These are phyloP conservation scores for Moniliella sp. DNA, from an alignment of 1,284 basidiomycete species.

Conservation along the genomic window DNA sequence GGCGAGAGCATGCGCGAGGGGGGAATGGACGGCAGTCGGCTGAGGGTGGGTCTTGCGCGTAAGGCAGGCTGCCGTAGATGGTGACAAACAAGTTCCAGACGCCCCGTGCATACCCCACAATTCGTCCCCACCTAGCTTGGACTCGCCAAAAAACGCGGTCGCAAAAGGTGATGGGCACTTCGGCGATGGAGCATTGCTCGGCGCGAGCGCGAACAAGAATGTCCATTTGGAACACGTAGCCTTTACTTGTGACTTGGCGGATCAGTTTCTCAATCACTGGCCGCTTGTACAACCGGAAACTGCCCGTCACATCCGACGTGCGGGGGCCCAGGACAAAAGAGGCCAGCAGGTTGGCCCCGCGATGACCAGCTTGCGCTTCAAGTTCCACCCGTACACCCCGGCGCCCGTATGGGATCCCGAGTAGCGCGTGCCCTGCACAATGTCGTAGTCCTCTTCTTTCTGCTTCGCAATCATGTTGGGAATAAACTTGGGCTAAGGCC, in stretches of 20 bases:
- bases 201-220: slow-evolving; percentile 73
- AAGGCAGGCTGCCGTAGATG: too few species aligned
- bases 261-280: slow-evolving; percentile 60
- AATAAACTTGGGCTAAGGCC: slow-evolving; percentile 11
- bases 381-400: slow-evolving; percentile 18
- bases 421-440: slow-evolving; percentile 19
- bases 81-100: slow-evolving; percentile 52
- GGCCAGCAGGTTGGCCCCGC: slow-evolving; percentile 15
- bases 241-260: slow-evolving; percentile 56
- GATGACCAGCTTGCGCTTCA: slow-evolving; percentile 17
- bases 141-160: slow-evolving; percentile 76
- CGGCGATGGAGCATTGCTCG: slow-evolving; percentile 60
- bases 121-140: slow-evolving; percentile 66
- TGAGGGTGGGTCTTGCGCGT: too few species aligned
- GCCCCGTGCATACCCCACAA: slow-evolving; percentile 68
- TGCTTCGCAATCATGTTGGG: slow-evolving; percentile 15
- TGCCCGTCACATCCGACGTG: slow-evolving; percentile 16
- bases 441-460: slow-evolving; percentile 8
- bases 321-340: slow-evolving; percentile 13
- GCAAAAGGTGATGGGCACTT: slow-evolving; percentile 78
- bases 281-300: slow-evolving; percentile 45
- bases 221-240: slow-evolving; percentile 91
- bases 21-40: too few species aligned
- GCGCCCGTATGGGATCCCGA: slow-evolving; percentile 15
- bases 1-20: too few species aligned